Base-by-base conservation (phyloP, 768 basidiomycete species). In the Leucosporidium creatinivorum region DNA sequence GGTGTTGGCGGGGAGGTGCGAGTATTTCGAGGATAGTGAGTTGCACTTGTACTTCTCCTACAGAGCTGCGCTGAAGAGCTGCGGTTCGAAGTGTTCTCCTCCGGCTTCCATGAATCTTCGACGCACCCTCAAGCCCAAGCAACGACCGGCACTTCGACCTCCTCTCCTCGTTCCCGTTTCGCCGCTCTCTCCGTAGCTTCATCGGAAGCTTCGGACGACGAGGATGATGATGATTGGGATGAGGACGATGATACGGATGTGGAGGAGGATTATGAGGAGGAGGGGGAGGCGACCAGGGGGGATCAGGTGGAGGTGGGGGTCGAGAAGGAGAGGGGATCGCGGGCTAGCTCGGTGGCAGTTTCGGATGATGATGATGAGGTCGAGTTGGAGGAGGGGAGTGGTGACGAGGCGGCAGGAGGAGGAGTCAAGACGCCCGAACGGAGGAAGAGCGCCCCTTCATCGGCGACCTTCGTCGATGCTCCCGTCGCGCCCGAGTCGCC, bases 1-100 rank as follows among this genome's bases (percentile, higher is more conserved):
- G 69, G 69, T 81, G 23, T 69, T 81, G 13, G 64, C 65, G 1
- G 69, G 69, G 19, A 66, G 79, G 30, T 75, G 76, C 59, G 79
- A 79, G 25, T 79, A 79, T 66, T 79, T 79, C 58, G 55, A 68
- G 23, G 59, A 30, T 28, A 70, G 68, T 68, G 50, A 44, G 65
- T 56, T 39, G 7, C 26, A 6, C 17, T 33, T 49, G 26, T 33
- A 1, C 62, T 28, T 15, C 25, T 25, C n/a, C n/a, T n/a, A n/a
- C n/a, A n/a, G n/a, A n/a, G n/a, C n/a, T n/a, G n/a, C n/a, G n/a
- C n/a, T n/a, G n/a, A n/a, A n/a, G n/a, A n/a, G n/a, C n/a, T n/a
- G n/a, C n/a, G n/a, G n/a, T n/a, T n/a, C n/a, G n/a, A 65, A 64
- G 72, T 75, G 74, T 69, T 75, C 66, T 59, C 33, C 36, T 71